Conservation (phyloP, 345 rosid genomes). For the Arabidopsis suecica region DNA sequence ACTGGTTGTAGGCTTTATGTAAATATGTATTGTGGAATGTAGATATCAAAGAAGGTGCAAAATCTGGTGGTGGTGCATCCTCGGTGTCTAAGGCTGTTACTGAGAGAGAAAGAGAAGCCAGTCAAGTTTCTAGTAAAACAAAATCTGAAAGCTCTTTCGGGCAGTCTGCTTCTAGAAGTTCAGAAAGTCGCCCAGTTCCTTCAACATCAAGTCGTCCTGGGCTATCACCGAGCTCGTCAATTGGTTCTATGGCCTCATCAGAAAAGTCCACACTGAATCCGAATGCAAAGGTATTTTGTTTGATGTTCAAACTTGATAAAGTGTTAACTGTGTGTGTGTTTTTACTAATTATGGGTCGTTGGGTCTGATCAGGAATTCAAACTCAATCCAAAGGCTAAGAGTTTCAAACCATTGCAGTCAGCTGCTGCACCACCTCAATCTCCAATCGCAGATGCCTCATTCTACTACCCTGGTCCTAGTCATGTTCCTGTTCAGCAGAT, state of each 20-base stretch:
- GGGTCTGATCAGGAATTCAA: constrained; percentile 77
- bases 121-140: constrained; percentile 48
- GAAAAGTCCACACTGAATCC: constrained; percentile 83
- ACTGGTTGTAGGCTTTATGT: constrained; percentile 7
- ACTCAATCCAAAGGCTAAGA: constrained; percentile 92
- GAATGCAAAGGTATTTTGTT: constrained; percentile 71
- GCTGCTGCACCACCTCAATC: constrained; percentile 63
- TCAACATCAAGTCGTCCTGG: constrained; percentile 60
- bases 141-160: constrained; percentile 52
- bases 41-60: constrained; percentile 53
- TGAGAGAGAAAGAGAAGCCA: constrained; percentile 59
- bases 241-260: constrained; percentile 71
- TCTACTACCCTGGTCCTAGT: constrained; percentile 56
- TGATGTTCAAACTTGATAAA: constrained; percentile 20
- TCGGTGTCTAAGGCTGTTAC: constrained; percentile 46
- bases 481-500: constrained; percentile 62
- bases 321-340: constrained; percentile 23
- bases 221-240: constrained; percentile 82
- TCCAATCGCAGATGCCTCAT: constrained; percentile 66
- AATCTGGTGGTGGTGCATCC: constrained; percentile 45
- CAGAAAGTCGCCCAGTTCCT: constrained; percentile 51
- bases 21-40: constrained; percentile 17
- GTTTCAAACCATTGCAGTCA: constrained; percentile 71
- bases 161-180: constrained; percentile 65
- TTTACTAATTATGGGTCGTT: constrained; percentile 14